A percentile compares a stretch with the other conserved stretches of the same genome.
These are phyloP conservation scores for Hypholoma fasciculare DNA, from an alignment of 768 basidiomycete species.

Conservation along the genomic window DNA sequence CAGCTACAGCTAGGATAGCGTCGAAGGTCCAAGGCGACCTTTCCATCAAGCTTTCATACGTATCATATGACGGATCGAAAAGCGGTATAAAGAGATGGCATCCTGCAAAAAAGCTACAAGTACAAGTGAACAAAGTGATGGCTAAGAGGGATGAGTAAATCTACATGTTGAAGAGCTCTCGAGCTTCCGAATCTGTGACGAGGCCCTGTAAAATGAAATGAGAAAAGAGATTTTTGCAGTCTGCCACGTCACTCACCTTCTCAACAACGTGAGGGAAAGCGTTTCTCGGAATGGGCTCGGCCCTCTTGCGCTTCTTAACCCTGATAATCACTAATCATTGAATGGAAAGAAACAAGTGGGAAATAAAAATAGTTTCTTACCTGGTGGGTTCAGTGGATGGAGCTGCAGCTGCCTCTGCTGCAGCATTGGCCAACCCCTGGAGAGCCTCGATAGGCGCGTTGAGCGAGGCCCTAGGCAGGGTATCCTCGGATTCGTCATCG, in stretches of 20 bases:
- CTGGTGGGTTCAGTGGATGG: constrained; percentile 65
- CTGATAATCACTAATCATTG: constrained; percentile 32
- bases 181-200: constrained; percentile 82
- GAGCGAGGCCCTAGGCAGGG: constrained; percentile 77
- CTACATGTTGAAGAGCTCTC: constrained; percentile 92
- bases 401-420: constrained; percentile 87
- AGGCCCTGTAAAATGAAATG: constrained; percentile 55
- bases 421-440: constrained; percentile 92
- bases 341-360: constrained; percentile 5
- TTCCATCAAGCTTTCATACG: constrained; percentile 88
- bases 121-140: constrained; percentile 36
- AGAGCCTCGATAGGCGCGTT: constrained; percentile 94
- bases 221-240: constrained; percentile 1
- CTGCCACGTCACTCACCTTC: constrained; percentile 49
- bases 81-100: constrained; percentile 96
- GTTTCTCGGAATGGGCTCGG: constrained; percentile 80
- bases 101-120: constrained; percentile 86
- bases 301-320: constrained; percentile 82
- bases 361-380: constrained; percentile 33
- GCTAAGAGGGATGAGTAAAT: constrained; percentile 29
- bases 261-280: constrained; percentile 89
- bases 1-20: constrained; percentile 88
- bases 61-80: constrained; percentile 92
- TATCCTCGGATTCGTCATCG: constrained; percentile 91
- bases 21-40: constrained; percentile 96